These are phyloP conservation scores for Fusarium sp. DNA, from an alignment of 2,329 filamentous ascomycete genomes.

Conservation along the genomic window DNA sequence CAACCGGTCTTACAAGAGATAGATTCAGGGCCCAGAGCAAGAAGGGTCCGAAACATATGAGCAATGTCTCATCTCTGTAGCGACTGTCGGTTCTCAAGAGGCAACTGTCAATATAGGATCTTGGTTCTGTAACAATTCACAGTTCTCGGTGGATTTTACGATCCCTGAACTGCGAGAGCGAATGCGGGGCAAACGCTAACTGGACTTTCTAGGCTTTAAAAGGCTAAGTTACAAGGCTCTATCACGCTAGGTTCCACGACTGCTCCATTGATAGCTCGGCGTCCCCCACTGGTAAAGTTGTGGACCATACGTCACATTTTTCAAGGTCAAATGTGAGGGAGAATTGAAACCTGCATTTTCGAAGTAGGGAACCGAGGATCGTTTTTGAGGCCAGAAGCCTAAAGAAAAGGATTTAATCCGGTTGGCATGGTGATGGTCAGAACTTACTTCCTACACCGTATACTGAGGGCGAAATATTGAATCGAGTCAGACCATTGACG, in stretches of 20 bases:
- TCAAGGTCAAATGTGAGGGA: slow-evolving; percentile 38
- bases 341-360: slow-evolving; percentile 38
- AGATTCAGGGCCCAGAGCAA: slow-evolving; percentile 14
- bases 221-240: slow-evolving; percentile 33
- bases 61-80: slow-evolving; percentile 33
- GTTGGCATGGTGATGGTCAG: slow-evolving; percentile 12
- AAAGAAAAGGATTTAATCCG: background rate
- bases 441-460: background rate
- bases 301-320: slow-evolving; percentile 35
- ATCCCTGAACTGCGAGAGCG: slow-evolving; percentile 19
- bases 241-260: slow-evolving; percentile 13
- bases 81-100: slow-evolving; percentile 16
- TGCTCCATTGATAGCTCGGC: slow-evolving; percentile 27
- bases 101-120: slow-evolving; percentile 16
- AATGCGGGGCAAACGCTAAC: slow-evolving; percentile 42
- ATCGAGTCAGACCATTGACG: slow-evolving; percentile 36
- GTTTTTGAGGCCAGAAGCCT: slow-evolving; percentile 6
- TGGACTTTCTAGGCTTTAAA: slow-evolving; percentile 27
- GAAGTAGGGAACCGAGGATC: slow-evolving; percentile 20
- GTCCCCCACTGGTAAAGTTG: slow-evolving; percentile 22
- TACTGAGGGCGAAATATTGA: slow-evolving; percentile 27
- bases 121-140: slow-evolving; percentile 13
- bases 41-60: slow-evolving; percentile 33
- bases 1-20: slow-evolving; percentile 6
- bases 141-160: slow-evolving; percentile 3